Conservation (phyloP, 768 basidiomycete species). For the Trametes cubensis region DNA sequence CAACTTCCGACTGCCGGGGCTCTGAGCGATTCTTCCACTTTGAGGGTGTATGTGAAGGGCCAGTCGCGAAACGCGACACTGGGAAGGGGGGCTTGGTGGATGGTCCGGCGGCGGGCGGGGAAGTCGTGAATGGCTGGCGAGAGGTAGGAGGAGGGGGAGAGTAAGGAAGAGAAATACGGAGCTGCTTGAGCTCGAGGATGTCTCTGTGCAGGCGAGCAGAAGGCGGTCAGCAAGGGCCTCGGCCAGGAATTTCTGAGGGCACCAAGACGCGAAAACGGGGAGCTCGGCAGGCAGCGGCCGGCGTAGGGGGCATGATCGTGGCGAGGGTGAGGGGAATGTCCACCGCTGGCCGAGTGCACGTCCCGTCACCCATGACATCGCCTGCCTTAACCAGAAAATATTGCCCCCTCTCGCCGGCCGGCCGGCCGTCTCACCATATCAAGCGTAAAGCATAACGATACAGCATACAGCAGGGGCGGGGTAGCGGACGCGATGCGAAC, state of each 20-base stretch:
- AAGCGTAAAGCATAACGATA: neutral
- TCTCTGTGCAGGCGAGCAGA: conserved; percentile 22
- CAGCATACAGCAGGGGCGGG: neutral
- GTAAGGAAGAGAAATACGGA: conserved; percentile 63
- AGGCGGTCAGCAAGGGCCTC: conserved; percentile 12
- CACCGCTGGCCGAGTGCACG: neutral
- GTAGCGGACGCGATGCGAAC: neutral
- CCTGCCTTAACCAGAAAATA: conserved; percentile 1
- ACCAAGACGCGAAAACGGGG: neutral
- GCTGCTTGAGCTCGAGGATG: conserved; percentile 65
- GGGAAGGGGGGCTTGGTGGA: conserved; percentile 45
- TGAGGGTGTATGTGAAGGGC: conserved; percentile 46
- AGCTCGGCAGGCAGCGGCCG: conserved; percentile 7
- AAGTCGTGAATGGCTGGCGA: conserved; percentile 34
- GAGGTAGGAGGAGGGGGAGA: conserved; percentile 31
- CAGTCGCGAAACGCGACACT: conserved; percentile 41
- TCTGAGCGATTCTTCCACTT: conserved; percentile 37
- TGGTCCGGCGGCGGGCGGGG: conserved; percentile 40
- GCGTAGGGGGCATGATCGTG: neutral
- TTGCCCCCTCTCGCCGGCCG: neutral
- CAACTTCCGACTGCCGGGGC: conserved; percentile 19
- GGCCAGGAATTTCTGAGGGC: neutral
- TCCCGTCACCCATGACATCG: conserved; percentile 23
- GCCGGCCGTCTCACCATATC: conserved; percentile 1
- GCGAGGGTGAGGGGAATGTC: neutral